A percentile compares a stretch with the other conserved stretches of the same genome.
Conservation (phyloP, 306 rosid genomes). For the Mimosa pudica region DNA sequence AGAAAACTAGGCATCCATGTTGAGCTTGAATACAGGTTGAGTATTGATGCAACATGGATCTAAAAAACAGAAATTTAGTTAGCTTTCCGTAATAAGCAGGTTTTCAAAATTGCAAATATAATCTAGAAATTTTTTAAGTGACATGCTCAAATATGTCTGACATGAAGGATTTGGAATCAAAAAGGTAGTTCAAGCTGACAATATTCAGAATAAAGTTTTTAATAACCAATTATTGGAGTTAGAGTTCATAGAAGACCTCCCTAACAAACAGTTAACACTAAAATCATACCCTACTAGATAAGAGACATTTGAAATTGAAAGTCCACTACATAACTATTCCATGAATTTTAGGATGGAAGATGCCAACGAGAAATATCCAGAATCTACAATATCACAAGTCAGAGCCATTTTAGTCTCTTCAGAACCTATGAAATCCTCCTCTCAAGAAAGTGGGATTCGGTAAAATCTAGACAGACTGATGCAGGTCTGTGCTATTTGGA, state of each 20-base stretch:
- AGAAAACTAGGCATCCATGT: constrained; percentile 28
- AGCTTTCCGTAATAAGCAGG: neutral
- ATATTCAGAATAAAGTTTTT: neutral
- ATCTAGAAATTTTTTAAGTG: neutral
- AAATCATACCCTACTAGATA: neutral
- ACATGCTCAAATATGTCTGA: too few species aligned
- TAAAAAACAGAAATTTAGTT: constrained; percentile 3
- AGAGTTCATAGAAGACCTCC: neutral
- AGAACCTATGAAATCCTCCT: constrained; percentile 1
- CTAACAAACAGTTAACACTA: neutral
- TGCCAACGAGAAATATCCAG: neutral
- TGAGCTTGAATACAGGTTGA: constrained; percentile 9
- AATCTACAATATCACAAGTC: neutral
- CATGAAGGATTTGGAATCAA: too few species aligned
- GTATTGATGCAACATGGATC: constrained; percentile 17
- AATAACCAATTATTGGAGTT: neutral
- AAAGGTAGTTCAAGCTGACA: neutral
- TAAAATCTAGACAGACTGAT: neutral
- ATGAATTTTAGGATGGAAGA: neutral
- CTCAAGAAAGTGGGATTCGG: neutral
- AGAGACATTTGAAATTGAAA: neutral
- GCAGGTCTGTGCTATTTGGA: neutral
- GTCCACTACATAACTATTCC: neutral
- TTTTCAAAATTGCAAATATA: neutral
- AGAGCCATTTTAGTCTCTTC: neutral